phyloP scores from a whole-genome alignment of 2,329 filamentous ascomycete species.

The Alternaria sp. region DNA sequence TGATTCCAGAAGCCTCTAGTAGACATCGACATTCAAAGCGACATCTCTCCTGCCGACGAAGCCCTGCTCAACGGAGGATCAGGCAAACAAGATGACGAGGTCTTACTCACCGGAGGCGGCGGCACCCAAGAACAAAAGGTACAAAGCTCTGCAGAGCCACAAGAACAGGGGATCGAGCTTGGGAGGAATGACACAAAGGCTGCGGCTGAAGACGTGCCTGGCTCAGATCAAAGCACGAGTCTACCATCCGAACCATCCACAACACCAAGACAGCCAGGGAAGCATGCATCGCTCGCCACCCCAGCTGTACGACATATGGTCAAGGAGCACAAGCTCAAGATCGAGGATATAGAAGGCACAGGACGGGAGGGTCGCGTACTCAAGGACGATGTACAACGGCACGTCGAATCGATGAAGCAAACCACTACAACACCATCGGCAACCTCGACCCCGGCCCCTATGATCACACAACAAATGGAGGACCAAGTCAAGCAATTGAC shows the following conservation, averaged over 20 bases:
- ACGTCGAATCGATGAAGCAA: conserved; percentile 29
- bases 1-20: conserved; percentile 71
- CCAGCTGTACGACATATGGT: conserved; percentile 89
- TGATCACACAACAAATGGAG: conserved; percentile 41
- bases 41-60: conserved; percentile 68
- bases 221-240: conserved; percentile 20
- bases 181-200: conserved; percentile 45
- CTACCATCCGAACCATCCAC: conserved; percentile 29
- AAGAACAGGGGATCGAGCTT: conserved; percentile 37
- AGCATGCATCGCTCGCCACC: conserved; percentile 79
- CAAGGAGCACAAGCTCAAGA: conserved; percentile 79
- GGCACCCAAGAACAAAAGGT: conserved; percentile 23
- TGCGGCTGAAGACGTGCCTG: conserved; percentile 19
- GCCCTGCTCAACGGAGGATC: conserved; percentile 47
- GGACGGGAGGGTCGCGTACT: conserved; percentile 89
- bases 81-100: conserved; percentile 28
- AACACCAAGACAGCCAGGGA: conserved; percentile 57
- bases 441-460: conserved; percentile 34
- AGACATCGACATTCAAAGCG: conserved; percentile 90
- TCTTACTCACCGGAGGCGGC: conserved; percentile 17
- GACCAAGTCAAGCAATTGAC: conserved; percentile 76
- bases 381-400: conserved; percentile 82
- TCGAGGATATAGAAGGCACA: conserved; percentile 79
- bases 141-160: neutral
- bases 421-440: conserved; percentile 34